These are phyloP conservation scores for Xylariaceae sp. DNA, from an alignment of 2,329 filamentous ascomycete species.

Conservation along the genomic window DNA sequence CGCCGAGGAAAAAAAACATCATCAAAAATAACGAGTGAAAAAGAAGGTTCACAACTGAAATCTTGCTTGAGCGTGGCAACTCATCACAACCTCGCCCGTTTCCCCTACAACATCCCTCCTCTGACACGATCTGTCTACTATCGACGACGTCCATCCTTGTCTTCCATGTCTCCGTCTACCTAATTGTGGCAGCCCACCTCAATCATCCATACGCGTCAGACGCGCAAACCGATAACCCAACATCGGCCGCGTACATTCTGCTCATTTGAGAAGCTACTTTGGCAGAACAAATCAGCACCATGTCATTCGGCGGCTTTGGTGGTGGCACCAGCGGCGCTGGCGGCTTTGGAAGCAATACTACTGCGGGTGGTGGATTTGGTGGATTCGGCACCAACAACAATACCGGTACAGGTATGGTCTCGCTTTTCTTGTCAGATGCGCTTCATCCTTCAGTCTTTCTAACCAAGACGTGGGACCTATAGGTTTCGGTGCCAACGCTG, in stretches of 20 bases:
- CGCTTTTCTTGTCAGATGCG: slow-evolving; percentile 18
- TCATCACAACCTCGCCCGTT: slow-evolving; percentile 2
- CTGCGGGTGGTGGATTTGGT: slow-evolving; percentile 50
- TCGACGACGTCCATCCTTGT: slow-evolving; percentile 1
- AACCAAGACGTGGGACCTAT: slow-evolving; percentile 24
- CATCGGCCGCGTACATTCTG: slow-evolving; percentile 17
- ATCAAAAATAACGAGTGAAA: slow-evolving; percentile 1
- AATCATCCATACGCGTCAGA: slow-evolving; percentile 31
- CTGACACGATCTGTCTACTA: slow-evolving; percentile 7
- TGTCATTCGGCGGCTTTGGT: slow-evolving; percentile 55
- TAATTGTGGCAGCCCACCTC: slow-evolving; percentile 21
- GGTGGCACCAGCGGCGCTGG: slow-evolving; percentile 45
- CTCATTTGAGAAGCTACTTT: slow-evolving; percentile 5
- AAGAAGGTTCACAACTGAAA: slow-evolving; percentile 14
- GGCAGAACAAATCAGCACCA: slow-evolving; percentile 34
- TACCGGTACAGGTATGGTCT: slow-evolving; percentile 49
- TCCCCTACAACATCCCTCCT: not conserved
- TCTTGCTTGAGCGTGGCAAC: slow-evolving; percentile 3
- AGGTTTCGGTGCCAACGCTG: slow-evolving; percentile 30
- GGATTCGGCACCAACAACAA: slow-evolving; percentile 49
- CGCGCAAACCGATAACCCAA: slow-evolving; percentile 25
- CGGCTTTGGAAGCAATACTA: slow-evolving; percentile 52
- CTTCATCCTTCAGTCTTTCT: slow-evolving; percentile 3
- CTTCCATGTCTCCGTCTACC: slow-evolving; percentile 29
- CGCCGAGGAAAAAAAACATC: slow-evolving; percentile 4